Evolutionary conservation across 208 protist genomes (phyloP).

Genomic region (Trypanosoma brucei): DNA sequence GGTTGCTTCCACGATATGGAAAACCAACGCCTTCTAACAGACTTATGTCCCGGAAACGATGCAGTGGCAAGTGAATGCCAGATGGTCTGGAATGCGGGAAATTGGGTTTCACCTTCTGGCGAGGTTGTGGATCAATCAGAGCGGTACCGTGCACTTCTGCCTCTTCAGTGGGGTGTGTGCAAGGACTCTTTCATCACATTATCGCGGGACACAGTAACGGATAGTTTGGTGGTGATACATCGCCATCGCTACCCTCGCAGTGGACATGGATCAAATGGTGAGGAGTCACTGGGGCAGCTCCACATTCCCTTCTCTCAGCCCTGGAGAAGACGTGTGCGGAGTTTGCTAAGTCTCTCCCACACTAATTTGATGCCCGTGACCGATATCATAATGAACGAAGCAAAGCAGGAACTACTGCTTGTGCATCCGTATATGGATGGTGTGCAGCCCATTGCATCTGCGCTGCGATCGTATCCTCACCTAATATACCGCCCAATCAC

Average conservation of each 20-base stretch:
- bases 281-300: neutral
- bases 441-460: constrained; percentile 18
- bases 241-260: constrained; percentile 6
- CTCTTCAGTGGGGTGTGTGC: constrained; percentile 12
- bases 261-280: neutral
- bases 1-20: neutral
- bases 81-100: neutral
- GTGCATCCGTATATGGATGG: constrained; percentile 23
- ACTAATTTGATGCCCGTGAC: constrained; percentile 11
- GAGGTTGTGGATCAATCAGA: neutral
- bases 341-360: constrained; percentile 14
- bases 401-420: constrained; percentile 13
- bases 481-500: constrained; percentile 5
- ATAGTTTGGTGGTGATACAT: constrained; percentile 12
- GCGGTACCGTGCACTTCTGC: constrained; percentile 12
- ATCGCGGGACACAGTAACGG: constrained; percentile 5
- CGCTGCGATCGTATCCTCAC: constrained; percentile 2
- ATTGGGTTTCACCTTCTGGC: neutral
- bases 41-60: too few relatives aligned
- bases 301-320: constrained; percentile 13
- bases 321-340: constrained; percentile 13
- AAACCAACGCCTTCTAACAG: too few relatives aligned
- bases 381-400: constrained; percentile 20
- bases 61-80: neutral
- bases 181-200: constrained; percentile 3